Evolutionary conservation across 441 rosid genomes (phyloP).

Genomic region (Jatropha multifida): DNA sequence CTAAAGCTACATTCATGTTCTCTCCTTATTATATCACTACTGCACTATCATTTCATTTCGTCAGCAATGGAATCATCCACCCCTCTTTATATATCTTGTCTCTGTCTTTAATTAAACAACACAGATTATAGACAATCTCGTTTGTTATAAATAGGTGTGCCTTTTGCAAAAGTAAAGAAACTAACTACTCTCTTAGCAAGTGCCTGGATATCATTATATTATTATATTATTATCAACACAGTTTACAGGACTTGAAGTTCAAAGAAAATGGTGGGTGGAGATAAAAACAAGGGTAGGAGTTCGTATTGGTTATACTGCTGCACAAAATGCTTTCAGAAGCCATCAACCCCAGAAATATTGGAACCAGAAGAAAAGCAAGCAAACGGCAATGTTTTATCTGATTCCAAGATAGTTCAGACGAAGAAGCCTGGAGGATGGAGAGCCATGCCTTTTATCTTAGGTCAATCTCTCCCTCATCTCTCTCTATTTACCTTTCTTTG

Average conservation of each 20-base stretch:
- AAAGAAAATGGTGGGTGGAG: not conserved
- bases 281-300: not conserved
- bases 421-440: conserved; percentile 76
- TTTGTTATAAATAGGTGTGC: conserved; percentile 3
- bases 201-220: no score
- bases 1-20: no score
- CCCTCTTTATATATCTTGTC: no score
- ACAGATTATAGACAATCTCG: no score
- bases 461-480: conserved; percentile 26
- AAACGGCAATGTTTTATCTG: conserved; percentile 11
- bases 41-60: no score
- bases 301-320: conserved; percentile 25
- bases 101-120: no score
- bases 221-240: no score
- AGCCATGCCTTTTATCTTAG: conserved; percentile 79
- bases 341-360: conserved; percentile 8
- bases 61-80: no score
- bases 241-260: not conserved
- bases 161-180: not conserved
- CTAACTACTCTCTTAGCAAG: no score
- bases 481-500: not conserved
- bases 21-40: no score
- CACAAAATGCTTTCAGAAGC: conserved; percentile 26
- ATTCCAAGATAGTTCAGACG: conserved; percentile 12
- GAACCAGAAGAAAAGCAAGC: conserved; percentile 11